phyloP scores from a whole-genome alignment of 441 rosid species.

The Populus hybrid region DNA sequence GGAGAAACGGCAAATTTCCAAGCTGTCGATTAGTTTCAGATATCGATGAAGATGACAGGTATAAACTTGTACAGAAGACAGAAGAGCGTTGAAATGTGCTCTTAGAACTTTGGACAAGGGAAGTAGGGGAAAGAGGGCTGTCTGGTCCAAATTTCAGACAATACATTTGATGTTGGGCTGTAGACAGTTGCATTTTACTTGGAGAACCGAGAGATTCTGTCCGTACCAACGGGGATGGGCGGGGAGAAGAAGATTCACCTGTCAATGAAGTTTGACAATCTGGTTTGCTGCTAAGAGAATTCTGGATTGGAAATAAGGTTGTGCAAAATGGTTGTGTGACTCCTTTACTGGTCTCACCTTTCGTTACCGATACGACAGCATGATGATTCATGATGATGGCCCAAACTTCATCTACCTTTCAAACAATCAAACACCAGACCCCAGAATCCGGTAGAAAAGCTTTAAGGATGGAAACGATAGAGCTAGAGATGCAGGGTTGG shows the following conservation, averaged over 20 bases:
- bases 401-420: constrained; percentile 18
- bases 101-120: constrained; percentile 32
- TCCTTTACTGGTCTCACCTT: constrained; percentile 45
- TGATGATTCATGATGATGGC: constrained; percentile 35
- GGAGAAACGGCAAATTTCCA: constrained; percentile 78
- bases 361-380: constrained; percentile 31
- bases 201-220: constrained; percentile 32
- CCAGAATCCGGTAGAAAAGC: constrained; percentile 7
- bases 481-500: not conserved
- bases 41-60: constrained; percentile 67
- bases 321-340: constrained; percentile 33
- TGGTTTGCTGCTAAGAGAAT: constrained; percentile 37
- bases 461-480: not conserved
- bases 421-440: constrained; percentile 1
- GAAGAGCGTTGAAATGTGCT: constrained; percentile 64
- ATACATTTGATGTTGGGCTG: constrained; percentile 15
- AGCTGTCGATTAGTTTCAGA: constrained; percentile 53
- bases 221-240: constrained; percentile 32
- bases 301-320: constrained; percentile 35
- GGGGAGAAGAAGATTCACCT: constrained; percentile 27
- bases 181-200: constrained; percentile 12
- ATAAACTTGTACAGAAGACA: constrained; percentile 71
- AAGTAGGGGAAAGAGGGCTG: constrained; percentile 39
- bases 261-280: constrained; percentile 28
- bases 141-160: constrained; percentile 32